Evolutionary conservation across 2,329 filamentous ascomycete genomes (phyloP).

Genomic region (Microcyclosporella mali): DNA sequence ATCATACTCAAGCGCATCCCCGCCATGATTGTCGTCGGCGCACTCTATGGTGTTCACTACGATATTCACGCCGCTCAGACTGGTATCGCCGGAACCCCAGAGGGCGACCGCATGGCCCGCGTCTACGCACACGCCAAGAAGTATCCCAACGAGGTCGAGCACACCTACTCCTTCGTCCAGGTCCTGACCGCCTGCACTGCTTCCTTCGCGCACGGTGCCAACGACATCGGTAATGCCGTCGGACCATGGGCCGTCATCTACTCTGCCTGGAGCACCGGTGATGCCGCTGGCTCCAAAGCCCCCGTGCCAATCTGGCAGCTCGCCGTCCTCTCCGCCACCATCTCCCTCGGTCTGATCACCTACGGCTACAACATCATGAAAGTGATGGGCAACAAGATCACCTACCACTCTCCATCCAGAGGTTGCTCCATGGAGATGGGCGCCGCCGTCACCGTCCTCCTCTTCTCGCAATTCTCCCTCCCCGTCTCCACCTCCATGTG

Average conservation of each 20-base stretch:
- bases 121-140: conserved; percentile 52
- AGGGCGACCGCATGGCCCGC: conserved; percentile 62
- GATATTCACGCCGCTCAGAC: conserved; percentile 73
- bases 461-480: conserved; percentile 57
- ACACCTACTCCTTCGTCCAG: conserved; percentile 61
- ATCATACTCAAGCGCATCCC: conserved; percentile 58
- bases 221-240: conserved; percentile 59
- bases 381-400: conserved; percentile 54
- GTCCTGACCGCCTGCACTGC: conserved; percentile 64
- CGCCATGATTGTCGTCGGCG: conserved; percentile 56
- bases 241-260: conserved; percentile 60
- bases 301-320: conserved; percentile 70
- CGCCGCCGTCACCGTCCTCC: conserved; percentile 55
- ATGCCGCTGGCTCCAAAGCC: conserved; percentile 51
- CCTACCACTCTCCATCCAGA: conserved; percentile 52
- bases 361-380: conserved; percentile 62
- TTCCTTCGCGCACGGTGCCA: conserved; percentile 65
- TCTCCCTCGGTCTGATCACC: conserved; percentile 54
- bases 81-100: conserved; percentile 64
- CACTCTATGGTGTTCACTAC: conserved; percentile 71
- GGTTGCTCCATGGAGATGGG: conserved; percentile 57
- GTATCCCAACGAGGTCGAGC: conserved; percentile 58
- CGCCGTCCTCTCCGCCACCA: conserved; percentile 55
- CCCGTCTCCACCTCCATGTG: conserved; percentile 62
- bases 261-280: conserved; percentile 51